Conservation (phyloP, 2,329 filamentous ascomycete genomes). For the Exophiala viscosa region DNA sequence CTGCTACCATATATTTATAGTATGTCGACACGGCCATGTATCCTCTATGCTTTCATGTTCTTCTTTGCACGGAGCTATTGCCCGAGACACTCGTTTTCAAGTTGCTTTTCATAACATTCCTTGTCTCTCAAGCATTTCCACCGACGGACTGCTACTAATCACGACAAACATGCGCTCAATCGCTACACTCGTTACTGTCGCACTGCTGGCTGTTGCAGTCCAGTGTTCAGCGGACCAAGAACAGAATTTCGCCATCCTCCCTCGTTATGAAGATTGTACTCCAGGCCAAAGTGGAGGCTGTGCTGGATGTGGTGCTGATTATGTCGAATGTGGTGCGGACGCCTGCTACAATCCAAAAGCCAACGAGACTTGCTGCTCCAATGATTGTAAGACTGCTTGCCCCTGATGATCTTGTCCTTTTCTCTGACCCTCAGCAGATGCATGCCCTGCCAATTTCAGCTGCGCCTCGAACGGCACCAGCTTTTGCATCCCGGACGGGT, state of each 20-base stretch:
- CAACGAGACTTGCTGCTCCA: constrained; percentile 27
- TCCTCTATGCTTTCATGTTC: neutral
- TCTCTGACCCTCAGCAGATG: constrained; percentile 10
- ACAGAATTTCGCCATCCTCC: neutral
- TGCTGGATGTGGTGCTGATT: constrained; percentile 13
- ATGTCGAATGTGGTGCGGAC: constrained; percentile 12
- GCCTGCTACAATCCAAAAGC: constrained; percentile 26
- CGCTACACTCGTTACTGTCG: constrained; percentile 4
- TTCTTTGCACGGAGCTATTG: constrained; percentile 5
- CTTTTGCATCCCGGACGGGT: constrained; percentile 6
- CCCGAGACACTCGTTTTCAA: constrained; percentile 11
- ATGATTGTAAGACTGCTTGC: constrained; percentile 18
- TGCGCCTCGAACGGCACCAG: constrained; percentile 11
- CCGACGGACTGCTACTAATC: neutral
- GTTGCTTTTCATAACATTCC: constrained; percentile 1
- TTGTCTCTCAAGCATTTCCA: constrained; percentile 1
- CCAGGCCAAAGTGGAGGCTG: constrained; percentile 8
- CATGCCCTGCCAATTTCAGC: constrained; percentile 11
- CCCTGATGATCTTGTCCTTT: neutral
- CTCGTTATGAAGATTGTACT: constrained; percentile 5
- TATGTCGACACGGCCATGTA: neutral
- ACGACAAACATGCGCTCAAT: constrained; percentile 16
- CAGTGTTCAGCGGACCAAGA: constrained; percentile 4
- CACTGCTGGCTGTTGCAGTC: constrained; percentile 10
- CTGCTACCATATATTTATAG: constrained; percentile 9